phyloP scores from a whole-genome alignment of 2,329 filamentous ascomycete species.

The Colletotrichum higginsianum region DNA sequence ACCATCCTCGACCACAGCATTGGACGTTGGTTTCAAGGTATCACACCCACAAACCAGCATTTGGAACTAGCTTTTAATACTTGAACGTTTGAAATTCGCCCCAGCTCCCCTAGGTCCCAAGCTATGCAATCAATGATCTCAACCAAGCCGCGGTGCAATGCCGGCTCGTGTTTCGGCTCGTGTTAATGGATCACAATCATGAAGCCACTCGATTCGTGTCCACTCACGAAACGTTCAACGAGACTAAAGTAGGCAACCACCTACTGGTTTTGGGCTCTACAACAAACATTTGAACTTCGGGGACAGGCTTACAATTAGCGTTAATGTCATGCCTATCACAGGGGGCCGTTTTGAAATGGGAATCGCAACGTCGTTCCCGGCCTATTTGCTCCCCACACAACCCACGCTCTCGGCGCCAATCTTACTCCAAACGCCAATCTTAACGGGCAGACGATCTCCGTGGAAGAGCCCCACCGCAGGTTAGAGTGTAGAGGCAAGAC shows the following conservation, averaged over 20 bases:
- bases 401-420: background rate
- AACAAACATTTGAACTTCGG: background rate
- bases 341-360: background rate
- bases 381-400: background rate
- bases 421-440: background rate
- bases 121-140: too few species aligned
- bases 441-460: background rate
- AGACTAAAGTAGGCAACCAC: background rate
- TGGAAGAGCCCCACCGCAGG: background rate
- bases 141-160: background rate
- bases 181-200: background rate
- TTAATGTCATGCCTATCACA: background rate
- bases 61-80: too few species aligned
- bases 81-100: too few species aligned
- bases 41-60: too few species aligned
- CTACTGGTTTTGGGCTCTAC: background rate
- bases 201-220: background rate
- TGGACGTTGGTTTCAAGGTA: too few species aligned
- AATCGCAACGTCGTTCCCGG: background rate
- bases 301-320: background rate
- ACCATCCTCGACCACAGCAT: too few species aligned
- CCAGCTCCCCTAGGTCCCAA: too few species aligned
- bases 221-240: background rate
- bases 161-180: background rate
- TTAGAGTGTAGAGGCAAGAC: background rate